These are phyloP conservation scores for Jatropha curcas DNA, from an alignment of 345 rosid species.

Conservation along the genomic window DNA sequence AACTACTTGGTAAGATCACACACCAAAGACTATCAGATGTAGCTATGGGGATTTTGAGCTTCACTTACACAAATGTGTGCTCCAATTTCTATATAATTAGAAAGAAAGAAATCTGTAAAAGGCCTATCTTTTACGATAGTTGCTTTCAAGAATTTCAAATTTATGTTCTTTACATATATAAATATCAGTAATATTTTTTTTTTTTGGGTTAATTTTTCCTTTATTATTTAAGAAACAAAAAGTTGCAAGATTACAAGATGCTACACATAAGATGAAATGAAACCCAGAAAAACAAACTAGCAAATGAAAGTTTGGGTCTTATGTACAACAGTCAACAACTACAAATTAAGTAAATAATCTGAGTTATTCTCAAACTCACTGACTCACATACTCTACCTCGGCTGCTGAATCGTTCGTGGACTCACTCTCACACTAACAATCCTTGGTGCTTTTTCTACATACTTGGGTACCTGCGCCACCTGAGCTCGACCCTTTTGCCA, in stretches of 20 bases:
- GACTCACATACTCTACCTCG: conserved; percentile 31
- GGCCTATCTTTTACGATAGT: background rate
- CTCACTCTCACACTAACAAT: conserved; percentile 51
- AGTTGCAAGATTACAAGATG: background rate
- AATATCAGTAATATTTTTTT: no score
- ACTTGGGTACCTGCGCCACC: conserved; percentile 34
- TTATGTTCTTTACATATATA: background rate
- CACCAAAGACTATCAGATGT: background rate
- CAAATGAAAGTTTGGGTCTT: background rate
- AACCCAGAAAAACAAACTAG: background rate
- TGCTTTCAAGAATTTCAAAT: background rate
- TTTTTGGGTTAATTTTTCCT: background rate
- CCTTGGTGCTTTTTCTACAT: conserved; percentile 50
- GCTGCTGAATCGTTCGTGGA: conserved; percentile 71
- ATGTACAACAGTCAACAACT: conserved; percentile 4
- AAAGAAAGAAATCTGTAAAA: background rate
- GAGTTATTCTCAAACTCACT: background rate
- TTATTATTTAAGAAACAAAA: conserved; percentile 8
- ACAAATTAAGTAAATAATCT: background rate
- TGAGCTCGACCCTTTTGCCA: conserved; percentile 37
- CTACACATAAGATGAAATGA: background rate
- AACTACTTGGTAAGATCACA: background rate
- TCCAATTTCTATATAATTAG: background rate
- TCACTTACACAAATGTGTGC: background rate
- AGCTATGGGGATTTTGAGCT: background rate